Percentiles rank a stretch among this genome's conserved stretches.
phyloP scores from a whole-genome alignment of 2,329 filamentous ascomycete species.

The Ophiocordyceps camponoti-floridani region DNA sequence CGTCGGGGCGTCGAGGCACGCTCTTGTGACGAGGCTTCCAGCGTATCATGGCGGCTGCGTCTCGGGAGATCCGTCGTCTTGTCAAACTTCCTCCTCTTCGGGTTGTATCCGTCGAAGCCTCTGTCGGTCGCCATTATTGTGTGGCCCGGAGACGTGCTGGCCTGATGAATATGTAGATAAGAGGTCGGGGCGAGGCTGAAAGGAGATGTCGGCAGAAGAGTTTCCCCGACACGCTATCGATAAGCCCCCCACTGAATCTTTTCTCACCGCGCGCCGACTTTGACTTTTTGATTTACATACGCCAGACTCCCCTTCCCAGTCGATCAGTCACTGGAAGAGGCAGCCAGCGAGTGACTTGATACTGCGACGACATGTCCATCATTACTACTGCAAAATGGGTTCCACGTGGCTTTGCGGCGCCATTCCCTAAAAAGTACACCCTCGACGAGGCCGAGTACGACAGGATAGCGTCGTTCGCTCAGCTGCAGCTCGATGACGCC shows the following conservation, averaged over 20 bases:
- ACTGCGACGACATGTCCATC: slow-evolving; percentile 52
- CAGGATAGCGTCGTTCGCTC: slow-evolving; percentile 56
- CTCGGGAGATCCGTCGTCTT: slow-evolving; percentile 10
- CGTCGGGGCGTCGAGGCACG: slow-evolving; percentile 22
- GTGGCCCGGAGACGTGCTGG: too few species aligned
- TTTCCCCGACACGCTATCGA: slow-evolving; percentile 18
- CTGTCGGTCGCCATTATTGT: slow-evolving; percentile 7
- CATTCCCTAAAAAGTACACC: slow-evolving; percentile 57
- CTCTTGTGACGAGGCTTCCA: slow-evolving; percentile 14
- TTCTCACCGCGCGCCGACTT: too few species aligned
- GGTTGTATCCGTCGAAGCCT: slow-evolving; percentile 19
- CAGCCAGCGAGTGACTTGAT: too few species aligned
- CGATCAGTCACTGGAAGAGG: too few species aligned
- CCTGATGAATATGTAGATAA: too few species aligned
- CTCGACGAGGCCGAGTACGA: slow-evolving; percentile 61
- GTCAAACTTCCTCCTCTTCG: slow-evolving; percentile 20
- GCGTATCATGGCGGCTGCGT: slow-evolving; percentile 14
- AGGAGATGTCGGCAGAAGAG: slow-evolving; percentile 3
- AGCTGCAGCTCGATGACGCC: slow-evolving; percentile 77
- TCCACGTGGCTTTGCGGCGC: slow-evolving; percentile 57
- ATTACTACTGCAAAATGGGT: slow-evolving; percentile 64
- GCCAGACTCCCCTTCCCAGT: too few species aligned
- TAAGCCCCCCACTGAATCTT: slow-evolving; percentile 14
- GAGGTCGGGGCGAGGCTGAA: not conserved
- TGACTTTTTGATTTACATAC: too few species aligned